These are phyloP conservation scores for Neurospora hispaniola DNA, from an alignment of 495 filamentous ascomycete species.

Conservation along the genomic window DNA sequence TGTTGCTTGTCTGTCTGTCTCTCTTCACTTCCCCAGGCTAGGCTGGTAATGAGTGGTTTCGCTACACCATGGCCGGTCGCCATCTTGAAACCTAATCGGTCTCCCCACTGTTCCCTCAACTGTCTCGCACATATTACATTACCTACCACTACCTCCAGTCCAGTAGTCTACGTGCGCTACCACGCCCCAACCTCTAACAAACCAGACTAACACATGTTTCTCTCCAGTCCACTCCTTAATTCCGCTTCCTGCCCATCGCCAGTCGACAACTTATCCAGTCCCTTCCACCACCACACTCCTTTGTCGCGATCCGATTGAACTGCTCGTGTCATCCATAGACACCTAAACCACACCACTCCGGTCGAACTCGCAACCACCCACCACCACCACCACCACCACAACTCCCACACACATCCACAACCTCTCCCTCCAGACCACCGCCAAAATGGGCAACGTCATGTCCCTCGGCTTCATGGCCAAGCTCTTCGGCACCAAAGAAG, in stretches of 20 bases:
- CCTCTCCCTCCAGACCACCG: background rate
- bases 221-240: background rate
- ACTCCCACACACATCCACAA: background rate
- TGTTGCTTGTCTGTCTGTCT: background rate
- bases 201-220: background rate
- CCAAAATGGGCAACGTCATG: constrained; percentile 17
- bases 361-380: background rate
- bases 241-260: background rate
- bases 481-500: constrained; percentile 98
- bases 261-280: background rate
- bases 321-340: background rate
- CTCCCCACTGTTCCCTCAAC: background rate
- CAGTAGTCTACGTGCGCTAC: background rate
- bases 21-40: background rate
- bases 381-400: background rate
- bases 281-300: background rate
- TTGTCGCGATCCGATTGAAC: background rate
- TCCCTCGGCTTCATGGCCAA: constrained; percentile 51
- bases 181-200: background rate
- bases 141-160: background rate
- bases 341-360: background rate
- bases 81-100: background rate
- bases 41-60: background rate
- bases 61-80: background rate
- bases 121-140: background rate